These are phyloP conservation scores for Trichoderma polysporum DNA, from an alignment of 2,329 filamentous ascomycete genomes.

Conservation along the genomic window DNA sequence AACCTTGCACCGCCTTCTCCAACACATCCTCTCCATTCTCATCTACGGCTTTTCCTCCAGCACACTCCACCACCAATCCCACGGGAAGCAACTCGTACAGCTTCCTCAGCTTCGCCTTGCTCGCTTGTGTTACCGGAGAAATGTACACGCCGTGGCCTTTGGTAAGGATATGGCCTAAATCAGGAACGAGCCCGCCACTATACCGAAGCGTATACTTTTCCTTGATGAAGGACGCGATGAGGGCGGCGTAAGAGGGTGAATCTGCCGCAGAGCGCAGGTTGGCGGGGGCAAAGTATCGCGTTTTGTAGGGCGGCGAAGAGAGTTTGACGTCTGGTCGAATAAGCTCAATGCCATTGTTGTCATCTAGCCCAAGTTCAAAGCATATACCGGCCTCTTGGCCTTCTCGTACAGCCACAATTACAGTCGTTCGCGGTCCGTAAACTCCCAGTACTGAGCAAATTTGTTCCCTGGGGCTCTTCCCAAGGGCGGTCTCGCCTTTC, in stretches of 20 bases:
- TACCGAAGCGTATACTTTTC: constrained; percentile 60
- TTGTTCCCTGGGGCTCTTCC: constrained; percentile 42
- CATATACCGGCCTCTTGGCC: constrained; percentile 41
- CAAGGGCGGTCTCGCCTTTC: constrained; percentile 48
- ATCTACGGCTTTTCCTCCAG: constrained; percentile 56
- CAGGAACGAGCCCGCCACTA: constrained; percentile 60
- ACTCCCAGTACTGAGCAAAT: constrained; percentile 53
- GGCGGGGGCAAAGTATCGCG: constrained; percentile 61
- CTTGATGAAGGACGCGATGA: constrained; percentile 51
- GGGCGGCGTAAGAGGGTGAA: constrained; percentile 46
- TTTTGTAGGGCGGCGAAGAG: constrained; percentile 40
- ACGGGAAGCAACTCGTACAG: constrained; percentile 61
- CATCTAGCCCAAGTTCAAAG: constrained; percentile 51
- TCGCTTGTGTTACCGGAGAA: constrained; percentile 52
- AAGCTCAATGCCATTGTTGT: constrained; percentile 35
- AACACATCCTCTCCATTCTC: constrained; percentile 43
- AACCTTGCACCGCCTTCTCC: constrained; percentile 37
- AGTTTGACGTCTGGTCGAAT: constrained; percentile 44
- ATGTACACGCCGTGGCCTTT: constrained; percentile 64
- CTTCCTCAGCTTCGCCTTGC: constrained; percentile 56
- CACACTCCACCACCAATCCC: constrained; percentile 61
- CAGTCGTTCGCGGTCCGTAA: constrained; percentile 55
- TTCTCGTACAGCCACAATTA: constrained; percentile 53
- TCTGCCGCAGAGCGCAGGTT: constrained; percentile 60
- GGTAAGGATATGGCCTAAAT: constrained; percentile 57